Evolutionary conservation across 129 eudicot species (phyloP).

Genomic region (Mikania micrantha): DNA sequence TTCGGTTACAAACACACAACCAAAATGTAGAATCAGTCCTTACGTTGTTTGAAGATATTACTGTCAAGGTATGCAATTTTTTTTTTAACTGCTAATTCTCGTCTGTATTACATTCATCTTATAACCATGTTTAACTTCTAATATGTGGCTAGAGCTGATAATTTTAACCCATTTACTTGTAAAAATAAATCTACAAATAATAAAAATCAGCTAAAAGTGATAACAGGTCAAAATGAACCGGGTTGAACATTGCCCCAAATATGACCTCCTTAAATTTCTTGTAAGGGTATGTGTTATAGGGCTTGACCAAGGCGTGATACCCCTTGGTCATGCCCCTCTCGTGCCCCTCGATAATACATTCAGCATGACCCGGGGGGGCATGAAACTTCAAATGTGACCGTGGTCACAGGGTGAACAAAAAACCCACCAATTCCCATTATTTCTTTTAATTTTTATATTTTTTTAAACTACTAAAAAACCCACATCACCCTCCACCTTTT

Average conservation of each 20-base stretch:
- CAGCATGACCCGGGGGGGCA: too few species aligned
- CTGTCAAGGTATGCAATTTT: constrained; percentile 52
- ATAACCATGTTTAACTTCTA: neutral
- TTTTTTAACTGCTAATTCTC: constrained; percentile 2
- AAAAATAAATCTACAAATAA: too few species aligned
- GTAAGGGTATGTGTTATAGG: too few species aligned
- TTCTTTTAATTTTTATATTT: too few species aligned
- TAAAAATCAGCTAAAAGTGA: neutral
- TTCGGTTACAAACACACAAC: constrained; percentile 81
- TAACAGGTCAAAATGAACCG: neutral
- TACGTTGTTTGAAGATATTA: constrained; percentile 59
- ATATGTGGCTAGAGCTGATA: neutral
- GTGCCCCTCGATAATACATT: too few species aligned
- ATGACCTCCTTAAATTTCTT: neutral
- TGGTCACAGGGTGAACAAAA: too few species aligned
- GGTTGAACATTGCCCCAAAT: neutral
- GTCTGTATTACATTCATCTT: neutral
- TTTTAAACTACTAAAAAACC: too few species aligned
- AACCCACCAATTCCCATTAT: too few species aligned
- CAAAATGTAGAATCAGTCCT: constrained; percentile 92
- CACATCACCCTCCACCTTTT: too few species aligned
- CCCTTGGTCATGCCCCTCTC: too few species aligned
- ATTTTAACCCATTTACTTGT: neutral
- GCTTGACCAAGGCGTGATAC: too few species aligned
- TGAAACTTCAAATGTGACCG: too few species aligned